Conservation (phyloP, 1,284 basidiomycete genomes). For the Cryptococcus sp. region DNA sequence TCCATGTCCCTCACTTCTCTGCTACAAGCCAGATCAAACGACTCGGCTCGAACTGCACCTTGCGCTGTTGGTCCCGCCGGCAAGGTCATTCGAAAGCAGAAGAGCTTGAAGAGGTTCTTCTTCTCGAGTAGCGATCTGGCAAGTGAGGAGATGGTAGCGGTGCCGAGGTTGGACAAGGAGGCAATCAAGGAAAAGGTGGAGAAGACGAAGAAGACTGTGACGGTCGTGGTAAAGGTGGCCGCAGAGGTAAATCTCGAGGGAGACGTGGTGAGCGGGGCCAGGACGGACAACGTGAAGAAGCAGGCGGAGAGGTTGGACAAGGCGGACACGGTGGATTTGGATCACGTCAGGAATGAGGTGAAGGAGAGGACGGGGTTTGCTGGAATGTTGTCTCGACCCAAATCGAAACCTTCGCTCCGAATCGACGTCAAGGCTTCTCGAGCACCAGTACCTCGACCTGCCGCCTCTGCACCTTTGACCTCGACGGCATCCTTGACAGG, state of each 20-base stretch:
- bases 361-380: not conserved
- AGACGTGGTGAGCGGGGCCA: too few species aligned
- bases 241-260: too few species aligned
- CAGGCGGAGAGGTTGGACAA: too few species aligned
- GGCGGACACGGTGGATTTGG: too few species aligned
- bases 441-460: not conserved
- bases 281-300: too few species aligned
- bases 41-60: not conserved
- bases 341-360: not conserved
- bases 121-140: conserved; percentile 10
- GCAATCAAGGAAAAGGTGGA: not conserved
- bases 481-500: conserved; percentile 1
- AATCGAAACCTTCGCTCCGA: conserved; percentile 22
- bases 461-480: not conserved
- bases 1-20: conserved; percentile 6
- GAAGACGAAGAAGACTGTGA: not conserved
- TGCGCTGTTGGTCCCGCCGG: not conserved
- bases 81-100: conserved; percentile 20
- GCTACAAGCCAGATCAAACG: not conserved
- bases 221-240: too few species aligned
- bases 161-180: not conserved
- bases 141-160: not conserved
- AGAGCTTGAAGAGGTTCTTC: conserved; percentile 28
- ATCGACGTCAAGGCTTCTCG: conserved; percentile 20
- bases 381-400: conserved; percentile 14